Evolutionary conservation across 768 basidiomycete species (phyloP), one percentile per base, ranked within the genome.

Genomic region (Chalciporus pseudorubinellus): DNA sequence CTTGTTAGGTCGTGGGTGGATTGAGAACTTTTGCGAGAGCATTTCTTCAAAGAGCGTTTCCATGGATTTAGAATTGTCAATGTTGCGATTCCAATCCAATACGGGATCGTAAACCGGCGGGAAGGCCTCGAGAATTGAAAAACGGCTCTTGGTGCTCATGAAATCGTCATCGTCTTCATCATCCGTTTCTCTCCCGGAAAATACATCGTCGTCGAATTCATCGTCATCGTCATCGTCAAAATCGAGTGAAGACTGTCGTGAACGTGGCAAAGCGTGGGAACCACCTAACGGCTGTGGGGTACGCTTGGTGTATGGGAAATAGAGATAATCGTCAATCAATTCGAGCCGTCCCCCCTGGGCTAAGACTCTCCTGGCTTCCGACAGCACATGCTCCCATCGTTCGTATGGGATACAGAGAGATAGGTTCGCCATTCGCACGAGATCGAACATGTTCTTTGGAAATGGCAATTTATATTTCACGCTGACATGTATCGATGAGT

Each of bases 341-440:
- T 92, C 90, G 3, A 92, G 69, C 9, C 79, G 77, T 4, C 90
- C 89, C 14, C 75, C 79, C 6, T 72, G 72, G 12, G 69, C 71
- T 13, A 92, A 72, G 10, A 92, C 76, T 21, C 90, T 84, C 14
- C 74, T 66, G 5, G 77, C 78, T 74, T 92, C 85, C 0, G 62
- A 56, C 18, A 92, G 51, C 11, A 92, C 70, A 16, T 69, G 68
- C 28, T 76, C 69, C 89, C 89, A 92, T 34, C 74, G 68, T 6
- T 77, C 70, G 39, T 75, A 65, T 0, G 87, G 87, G 43, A 92
- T 74, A 59, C 78, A 80, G 13, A 87, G 72, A 11, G 75, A 70
- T 10, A 89, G 70, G 53, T 88, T 83, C 12, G 87, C 82, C 77
- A 92, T 82, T 31, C 89, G 77, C 39, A 92, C 82, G 46, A 83